These are phyloP conservation scores for Talaromyces marneffei DNA, from an alignment of 2,329 filamentous ascomycete species.

Conservation along the genomic window DNA sequence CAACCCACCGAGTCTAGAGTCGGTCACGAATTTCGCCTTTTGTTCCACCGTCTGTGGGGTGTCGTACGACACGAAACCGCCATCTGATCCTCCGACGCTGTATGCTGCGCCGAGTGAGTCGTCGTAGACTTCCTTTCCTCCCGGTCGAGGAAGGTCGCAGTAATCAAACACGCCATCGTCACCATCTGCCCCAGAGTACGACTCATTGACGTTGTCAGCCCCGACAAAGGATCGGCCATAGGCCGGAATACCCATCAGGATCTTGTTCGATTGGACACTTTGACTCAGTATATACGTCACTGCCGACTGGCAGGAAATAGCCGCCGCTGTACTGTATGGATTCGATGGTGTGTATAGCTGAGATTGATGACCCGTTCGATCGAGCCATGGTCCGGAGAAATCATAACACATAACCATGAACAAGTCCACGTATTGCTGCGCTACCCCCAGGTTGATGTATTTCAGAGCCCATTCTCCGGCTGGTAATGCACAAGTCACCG, in stretches of 20 bases:
- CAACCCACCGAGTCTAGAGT: conserved; percentile 65
- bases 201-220: conserved; percentile 59
- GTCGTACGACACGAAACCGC: conserved; percentile 75
- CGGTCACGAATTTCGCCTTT: conserved; percentile 68
- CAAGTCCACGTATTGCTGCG: conserved; percentile 63
- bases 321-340: conserved; percentile 51
- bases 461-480: conserved; percentile 60
- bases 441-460: conserved; percentile 60
- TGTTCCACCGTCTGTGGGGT: conserved; percentile 68
- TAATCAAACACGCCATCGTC: conserved; percentile 71
- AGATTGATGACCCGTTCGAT: conserved; percentile 65
- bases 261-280: conserved; percentile 64
- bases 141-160: conserved; percentile 57
- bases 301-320: conserved; percentile 57
- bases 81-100: conserved; percentile 60
- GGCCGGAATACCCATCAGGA: conserved; percentile 68
- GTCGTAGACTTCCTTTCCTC: conserved; percentile 62
- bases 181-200: conserved; percentile 48
- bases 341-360: conserved; percentile 60
- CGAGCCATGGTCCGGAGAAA: conserved; percentile 66
- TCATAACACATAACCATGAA: conserved; percentile 79
- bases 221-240: conserved; percentile 71
- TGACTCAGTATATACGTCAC: conserved; percentile 60
- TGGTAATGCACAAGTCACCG: conserved; percentile 67
- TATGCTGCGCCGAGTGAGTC: conserved; percentile 62